These are phyloP conservation scores for Graphiopsis chlorocephala DNA, from an alignment of 2,329 filamentous ascomycete genomes.

Conservation along the genomic window DNA sequence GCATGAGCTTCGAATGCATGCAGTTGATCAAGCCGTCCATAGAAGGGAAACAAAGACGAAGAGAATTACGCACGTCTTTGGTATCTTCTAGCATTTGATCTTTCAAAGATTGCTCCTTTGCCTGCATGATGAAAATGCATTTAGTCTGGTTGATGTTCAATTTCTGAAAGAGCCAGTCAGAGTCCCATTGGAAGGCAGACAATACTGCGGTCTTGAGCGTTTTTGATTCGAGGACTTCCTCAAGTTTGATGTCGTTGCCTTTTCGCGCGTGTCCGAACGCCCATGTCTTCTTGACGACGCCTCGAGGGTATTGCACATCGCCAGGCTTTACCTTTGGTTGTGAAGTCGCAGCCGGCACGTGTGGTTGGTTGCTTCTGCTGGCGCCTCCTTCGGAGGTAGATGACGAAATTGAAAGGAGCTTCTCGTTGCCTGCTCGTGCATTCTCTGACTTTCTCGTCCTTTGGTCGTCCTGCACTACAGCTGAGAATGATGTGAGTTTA, in stretches of 20 bases:
- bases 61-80: conserved; percentile 33
- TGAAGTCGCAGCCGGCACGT: neutral
- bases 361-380: neutral
- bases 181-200: conserved; percentile 84
- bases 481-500: conserved; percentile 26
- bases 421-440: conserved; percentile 25
- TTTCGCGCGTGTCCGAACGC: conserved; percentile 59
- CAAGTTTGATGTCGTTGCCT: conserved; percentile 76
- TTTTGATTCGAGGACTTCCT: conserved; percentile 75
- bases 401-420: conserved; percentile 10
- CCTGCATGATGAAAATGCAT: conserved; percentile 59
- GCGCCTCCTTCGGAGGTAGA: neutral
- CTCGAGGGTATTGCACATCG: conserved; percentile 51
- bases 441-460: conserved; percentile 21
- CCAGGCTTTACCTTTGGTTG: conserved; percentile 8
- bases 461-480: conserved; percentile 24
- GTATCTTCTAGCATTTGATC: conserved; percentile 30
- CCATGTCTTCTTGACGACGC: conserved; percentile 80
- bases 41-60: conserved; percentile 74
- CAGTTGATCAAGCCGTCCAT: conserved; percentile 69
- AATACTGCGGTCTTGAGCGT: conserved; percentile 74
- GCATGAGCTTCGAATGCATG: conserved; percentile 94
- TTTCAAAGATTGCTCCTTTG: conserved; percentile 45
- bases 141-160: conserved; percentile 52
- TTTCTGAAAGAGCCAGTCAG: conserved; percentile 67